Conservation (phyloP, 495 filamentous ascomycete genomes). For the Lasiosphaeria miniovina region DNA sequence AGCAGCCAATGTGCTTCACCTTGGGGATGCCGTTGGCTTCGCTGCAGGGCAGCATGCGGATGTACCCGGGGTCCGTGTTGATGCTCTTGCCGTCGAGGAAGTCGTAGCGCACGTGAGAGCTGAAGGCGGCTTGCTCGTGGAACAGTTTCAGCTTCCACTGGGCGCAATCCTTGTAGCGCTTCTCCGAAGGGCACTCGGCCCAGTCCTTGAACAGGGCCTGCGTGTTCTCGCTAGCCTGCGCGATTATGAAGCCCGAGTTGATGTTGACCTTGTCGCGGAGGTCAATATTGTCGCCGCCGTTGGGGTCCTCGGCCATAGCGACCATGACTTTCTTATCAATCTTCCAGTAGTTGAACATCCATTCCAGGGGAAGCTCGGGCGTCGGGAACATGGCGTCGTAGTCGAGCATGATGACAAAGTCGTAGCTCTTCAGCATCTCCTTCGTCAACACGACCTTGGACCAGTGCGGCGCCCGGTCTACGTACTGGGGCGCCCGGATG, state of each 20-base stretch:
- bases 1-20: conserved; percentile 17
- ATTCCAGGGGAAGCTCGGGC: conserved; percentile 51
- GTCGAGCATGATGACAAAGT: conserved; percentile 51
- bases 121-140: conserved; percentile 32
- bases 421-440: conserved; percentile 43
- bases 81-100: conserved; percentile 29
- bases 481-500: conserved; percentile 34
- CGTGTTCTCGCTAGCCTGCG: conserved; percentile 26
- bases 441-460: conserved; percentile 47
- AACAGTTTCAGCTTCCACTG: conserved; percentile 24
- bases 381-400: conserved; percentile 48
- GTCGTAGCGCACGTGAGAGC: conserved; percentile 29
- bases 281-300: conserved; percentile 23
- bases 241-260: conserved; percentile 34
- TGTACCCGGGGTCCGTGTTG: conserved; percentile 20
- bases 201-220: conserved; percentile 29
- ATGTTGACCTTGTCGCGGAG: conserved; percentile 17
- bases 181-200: conserved; percentile 30
- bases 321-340: conserved; percentile 40
- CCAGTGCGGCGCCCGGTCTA: conserved; percentile 44
- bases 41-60: conserved; percentile 24
- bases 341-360: conserved; percentile 54
- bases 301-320: conserved; percentile 44
- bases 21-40: conserved; percentile 32
- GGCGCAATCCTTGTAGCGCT: conserved; percentile 27